Conservation (phyloP, 768 basidiomycete species). For the Kondoa subrosea region DNA sequence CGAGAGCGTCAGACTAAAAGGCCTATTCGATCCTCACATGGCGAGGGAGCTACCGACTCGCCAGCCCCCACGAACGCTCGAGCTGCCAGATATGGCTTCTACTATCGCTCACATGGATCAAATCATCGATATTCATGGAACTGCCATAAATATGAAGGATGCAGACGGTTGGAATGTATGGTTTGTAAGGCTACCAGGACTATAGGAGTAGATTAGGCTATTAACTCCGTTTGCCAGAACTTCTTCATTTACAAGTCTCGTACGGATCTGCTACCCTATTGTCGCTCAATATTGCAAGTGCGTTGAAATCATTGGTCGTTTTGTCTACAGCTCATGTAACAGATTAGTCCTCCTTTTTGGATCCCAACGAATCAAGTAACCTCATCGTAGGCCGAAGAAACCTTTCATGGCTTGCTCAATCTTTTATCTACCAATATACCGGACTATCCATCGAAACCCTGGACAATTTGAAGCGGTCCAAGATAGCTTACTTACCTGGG, state of each 20-base stretch:
- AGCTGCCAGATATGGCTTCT: not conserved
- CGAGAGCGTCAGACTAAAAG: not conserved
- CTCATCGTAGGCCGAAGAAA: not conserved
- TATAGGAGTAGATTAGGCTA: too few species aligned
- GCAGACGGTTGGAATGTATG: not conserved
- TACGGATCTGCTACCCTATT: not conserved
- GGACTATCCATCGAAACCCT: not conserved
- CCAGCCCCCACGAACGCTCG: not conserved
- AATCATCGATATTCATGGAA: not conserved
- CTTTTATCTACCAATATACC: not conserved
- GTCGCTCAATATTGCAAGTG: not conserved
- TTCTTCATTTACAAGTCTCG: not conserved
- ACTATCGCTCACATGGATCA: not conserved
- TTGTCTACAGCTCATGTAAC: not conserved
- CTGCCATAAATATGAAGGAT: not conserved
- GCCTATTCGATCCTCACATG: conserved; percentile 4
- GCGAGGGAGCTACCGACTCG: not conserved
- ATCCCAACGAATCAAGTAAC: not conserved
- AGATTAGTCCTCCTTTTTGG: not conserved
- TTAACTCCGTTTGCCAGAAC: too few species aligned
- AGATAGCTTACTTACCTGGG: not conserved
- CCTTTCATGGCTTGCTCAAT: not conserved
- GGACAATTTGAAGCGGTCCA: not conserved
- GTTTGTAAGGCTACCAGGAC: not conserved
- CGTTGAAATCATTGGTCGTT: not conserved